A percentile compares a stretch with the other conserved stretches of the same genome.
Evolutionary conservation across 306 rosid species (phyloP).

Genomic region (Pachyrhizus erosus): DNA sequence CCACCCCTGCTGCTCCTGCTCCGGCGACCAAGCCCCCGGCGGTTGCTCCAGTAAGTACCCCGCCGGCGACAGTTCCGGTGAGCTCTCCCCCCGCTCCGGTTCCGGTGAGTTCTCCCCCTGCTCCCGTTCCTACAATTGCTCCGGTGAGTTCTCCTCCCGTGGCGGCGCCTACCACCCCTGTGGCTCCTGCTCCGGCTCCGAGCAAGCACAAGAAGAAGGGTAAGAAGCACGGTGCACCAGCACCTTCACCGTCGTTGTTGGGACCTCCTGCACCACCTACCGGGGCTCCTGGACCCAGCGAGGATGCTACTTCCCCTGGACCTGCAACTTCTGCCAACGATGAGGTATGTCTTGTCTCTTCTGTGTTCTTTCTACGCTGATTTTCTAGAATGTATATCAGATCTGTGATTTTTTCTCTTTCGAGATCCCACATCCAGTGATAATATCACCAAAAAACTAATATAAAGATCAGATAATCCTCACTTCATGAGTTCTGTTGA

Average conservation of each 20-base stretch:
- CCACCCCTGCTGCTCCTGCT: slow-evolving; percentile 32
- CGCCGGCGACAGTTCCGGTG: slow-evolving; percentile 33
- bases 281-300: slow-evolving; percentile 70
- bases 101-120: not conserved
- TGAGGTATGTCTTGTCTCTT: slow-evolving; percentile 50
- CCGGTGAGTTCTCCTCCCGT: slow-evolving; percentile 12
- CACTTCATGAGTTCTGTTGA: not conserved
- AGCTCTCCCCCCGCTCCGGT: slow-evolving; percentile 5
- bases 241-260: slow-evolving; percentile 53
- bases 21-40: slow-evolving; percentile 56
- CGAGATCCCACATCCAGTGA: not conserved
- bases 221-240: slow-evolving; percentile 65
- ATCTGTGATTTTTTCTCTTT: slow-evolving; percentile 48
- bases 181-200: slow-evolving; percentile 58
- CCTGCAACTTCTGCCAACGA: slow-evolving; percentile 60
- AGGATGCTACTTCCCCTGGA: slow-evolving; percentile 59
- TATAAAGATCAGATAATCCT: not conserved
- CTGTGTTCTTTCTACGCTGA: not conserved
- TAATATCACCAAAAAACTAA: not conserved
- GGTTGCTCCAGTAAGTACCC: not conserved
- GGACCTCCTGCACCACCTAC: slow-evolving; percentile 78
- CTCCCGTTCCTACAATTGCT: slow-evolving; percentile 37
- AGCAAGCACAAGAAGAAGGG: slow-evolving; percentile 57
- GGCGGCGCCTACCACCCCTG: slow-evolving; percentile 2
- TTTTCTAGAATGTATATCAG: slow-evolving; percentile 50